Percentiles rank a stretch among this genome's conserved stretches.
Conservation (phyloP, 768 basidiomycete species). For the Suillus variegatus region DNA sequence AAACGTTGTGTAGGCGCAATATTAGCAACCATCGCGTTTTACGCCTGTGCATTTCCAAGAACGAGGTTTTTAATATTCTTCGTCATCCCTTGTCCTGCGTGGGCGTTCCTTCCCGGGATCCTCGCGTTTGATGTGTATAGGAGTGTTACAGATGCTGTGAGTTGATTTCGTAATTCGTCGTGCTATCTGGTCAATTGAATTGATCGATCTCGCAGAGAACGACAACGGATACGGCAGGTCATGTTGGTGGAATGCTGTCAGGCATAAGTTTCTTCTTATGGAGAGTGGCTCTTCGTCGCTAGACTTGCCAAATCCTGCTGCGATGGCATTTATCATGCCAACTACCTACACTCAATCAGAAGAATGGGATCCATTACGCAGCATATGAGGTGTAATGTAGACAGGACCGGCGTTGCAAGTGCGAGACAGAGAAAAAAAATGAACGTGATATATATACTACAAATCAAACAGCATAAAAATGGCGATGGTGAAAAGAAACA, state of each 20-base stretch:
- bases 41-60: slow-evolving; percentile 69
- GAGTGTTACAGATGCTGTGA: slow-evolving; percentile 35
- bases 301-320: not conserved
- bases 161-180: slow-evolving; percentile 11
- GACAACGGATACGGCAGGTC: slow-evolving; percentile 61
- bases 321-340: not conserved
- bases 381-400: not conserved
- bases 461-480: slow-evolving; percentile 4
- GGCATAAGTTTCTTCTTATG: slow-evolving; percentile 56
- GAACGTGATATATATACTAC: slow-evolving; percentile 14
- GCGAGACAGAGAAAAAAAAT: not conserved
- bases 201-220: slow-evolving; percentile 40
- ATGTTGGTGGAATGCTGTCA: slow-evolving; percentile 66
- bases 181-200: not conserved
- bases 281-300: slow-evolving; percentile 31
- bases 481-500: not conserved
- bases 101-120: slow-evolving; percentile 68
- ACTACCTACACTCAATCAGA: not conserved
- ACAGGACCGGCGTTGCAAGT: not conserved
- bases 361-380: not conserved
- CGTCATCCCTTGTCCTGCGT: slow-evolving; percentile 79
- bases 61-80: slow-evolving; percentile 72
- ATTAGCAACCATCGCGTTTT: slow-evolving; percentile 67
- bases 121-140: slow-evolving; percentile 37
- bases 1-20: slow-evolving; percentile 55